phyloP scores from a whole-genome alignment of 192 early-diverging fungal genomes.

The Umbelopsis vinacea region DNA sequence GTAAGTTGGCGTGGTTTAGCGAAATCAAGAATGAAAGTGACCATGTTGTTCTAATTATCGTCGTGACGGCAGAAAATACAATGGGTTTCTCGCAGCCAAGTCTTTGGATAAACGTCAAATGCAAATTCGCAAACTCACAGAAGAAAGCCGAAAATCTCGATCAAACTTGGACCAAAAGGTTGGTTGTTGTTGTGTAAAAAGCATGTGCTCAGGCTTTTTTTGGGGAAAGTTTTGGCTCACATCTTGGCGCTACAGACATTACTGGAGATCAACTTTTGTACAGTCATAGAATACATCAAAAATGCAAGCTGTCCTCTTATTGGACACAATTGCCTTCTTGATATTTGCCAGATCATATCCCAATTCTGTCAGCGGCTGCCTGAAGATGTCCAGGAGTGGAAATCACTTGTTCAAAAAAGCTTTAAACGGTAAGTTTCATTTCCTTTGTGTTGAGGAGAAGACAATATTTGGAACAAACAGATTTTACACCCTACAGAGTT shows the following conservation, averaged over 20 bases:
- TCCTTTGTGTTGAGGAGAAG: background rate
- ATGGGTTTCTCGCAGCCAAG: conserved; percentile 49
- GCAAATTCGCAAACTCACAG: conserved; percentile 50
- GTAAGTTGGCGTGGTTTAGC: conserved; percentile 16
- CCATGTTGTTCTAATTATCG: background rate
- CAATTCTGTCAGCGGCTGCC: conserved; percentile 81
- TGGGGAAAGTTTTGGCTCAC: conserved; percentile 13
- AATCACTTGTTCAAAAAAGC: conserved; percentile 54
- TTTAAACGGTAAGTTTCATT: conserved; percentile 60
- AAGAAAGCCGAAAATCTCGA: conserved; percentile 45
- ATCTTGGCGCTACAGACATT: background rate
- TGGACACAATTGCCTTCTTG: conserved; percentile 90
- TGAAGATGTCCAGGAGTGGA: conserved; percentile 68
- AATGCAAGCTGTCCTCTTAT: conserved; percentile 76
- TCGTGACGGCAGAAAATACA: conserved; percentile 41
- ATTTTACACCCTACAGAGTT: conserved; percentile 45
- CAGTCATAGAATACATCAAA: conserved; percentile 78
- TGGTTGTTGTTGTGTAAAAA: conserved; percentile 19
- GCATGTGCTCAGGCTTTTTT: background rate
- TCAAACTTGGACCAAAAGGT: conserved; percentile 25
- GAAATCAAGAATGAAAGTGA: background rate
- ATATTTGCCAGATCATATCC: conserved; percentile 79
- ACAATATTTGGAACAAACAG: background rate
- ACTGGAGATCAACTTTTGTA: conserved; percentile 62
- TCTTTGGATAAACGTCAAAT: conserved; percentile 43